phyloP scores from a whole-genome alignment of 805 yeast genomes.

The Wickerhamiella occidentalis region DNA sequence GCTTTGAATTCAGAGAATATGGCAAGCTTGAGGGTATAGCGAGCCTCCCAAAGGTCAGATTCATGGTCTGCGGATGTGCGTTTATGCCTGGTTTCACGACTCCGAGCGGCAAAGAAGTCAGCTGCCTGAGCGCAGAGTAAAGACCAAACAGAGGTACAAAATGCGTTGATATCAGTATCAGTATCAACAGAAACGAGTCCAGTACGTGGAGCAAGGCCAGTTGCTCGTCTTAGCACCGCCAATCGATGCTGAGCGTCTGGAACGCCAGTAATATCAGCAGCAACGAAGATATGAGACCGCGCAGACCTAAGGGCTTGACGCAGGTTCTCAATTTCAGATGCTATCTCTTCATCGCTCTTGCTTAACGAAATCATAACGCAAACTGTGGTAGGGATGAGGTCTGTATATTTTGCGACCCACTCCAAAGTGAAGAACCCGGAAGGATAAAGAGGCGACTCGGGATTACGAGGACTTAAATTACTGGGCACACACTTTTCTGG shows the following conservation, averaged over 20 bases:
- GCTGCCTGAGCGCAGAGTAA: slow-evolving; percentile 31
- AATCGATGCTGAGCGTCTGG: neutral
- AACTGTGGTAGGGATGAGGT: slow-evolving; percentile 37
- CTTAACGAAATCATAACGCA: slow-evolving; percentile 35
- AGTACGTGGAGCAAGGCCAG: slow-evolving; percentile 35
- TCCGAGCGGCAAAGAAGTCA: slow-evolving; percentile 32
- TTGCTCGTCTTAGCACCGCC: slow-evolving; percentile 30
- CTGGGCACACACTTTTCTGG: slow-evolving; percentile 21
- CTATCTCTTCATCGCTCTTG: slow-evolving; percentile 24
- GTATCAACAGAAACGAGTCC: slow-evolving; percentile 32
- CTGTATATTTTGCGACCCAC: slow-evolving; percentile 45
- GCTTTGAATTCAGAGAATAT: slow-evolving; percentile 39
- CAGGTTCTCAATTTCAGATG: slow-evolving; percentile 19
- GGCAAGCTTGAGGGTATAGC: slow-evolving; percentile 43
- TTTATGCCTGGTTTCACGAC: slow-evolving; percentile 17
- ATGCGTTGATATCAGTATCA: slow-evolving; percentile 31
- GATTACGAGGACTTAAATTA: slow-evolving; percentile 35
- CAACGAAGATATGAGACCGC: slow-evolving; percentile 7
- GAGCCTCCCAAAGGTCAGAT: slow-evolving; percentile 34
- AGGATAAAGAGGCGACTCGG: slow-evolving; percentile 32
- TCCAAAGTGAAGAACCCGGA: slow-evolving; percentile 33
- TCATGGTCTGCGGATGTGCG: slow-evolving; percentile 17
- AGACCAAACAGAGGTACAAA: slow-evolving; percentile 32
- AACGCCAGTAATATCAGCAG: neutral
- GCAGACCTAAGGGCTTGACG: slow-evolving; percentile 12